Evolutionary conservation across 73 alveolate genomes (phyloP), one percentile per base, ranked within the genome.

Genomic region (Paramecium bursaria): DNA sequence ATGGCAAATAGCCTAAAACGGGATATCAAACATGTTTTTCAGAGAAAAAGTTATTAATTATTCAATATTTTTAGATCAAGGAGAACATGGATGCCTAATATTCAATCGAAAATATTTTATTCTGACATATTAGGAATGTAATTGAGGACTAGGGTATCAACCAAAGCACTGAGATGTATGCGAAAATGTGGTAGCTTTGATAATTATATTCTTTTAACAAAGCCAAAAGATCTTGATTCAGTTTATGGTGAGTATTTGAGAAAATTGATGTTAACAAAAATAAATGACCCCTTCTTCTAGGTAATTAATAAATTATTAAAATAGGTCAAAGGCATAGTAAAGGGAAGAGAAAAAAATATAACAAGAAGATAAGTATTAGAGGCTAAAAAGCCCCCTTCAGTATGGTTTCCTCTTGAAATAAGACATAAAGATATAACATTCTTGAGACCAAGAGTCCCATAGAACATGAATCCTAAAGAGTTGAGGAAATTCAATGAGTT

Each of bases 181-280:
- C 21, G 76, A 42, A 79, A 54, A 50, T 54, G 46, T 14, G 89
- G 89, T 9, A 51, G 89, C 15, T 79, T 79, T 14, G 89, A 79
- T 55, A 79, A 79, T 22, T 79, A 79, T 54, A 73, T 79, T 54
- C 73, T 79, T 27, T 33, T 79, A 47, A 79, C 89, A 15, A 79
- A 79, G 31, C 89, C 89, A 13, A 31, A 79, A 27, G 46, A 79
- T 39, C 46, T 79, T 47, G 89, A 79, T 54, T 79, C 89, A 53
- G 46, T 79, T 39, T 79, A 31, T 55, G 89, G 89, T 35, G 89
- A 79, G 46, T 79, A 79, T 54, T 73, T 79, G 35, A 79, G 89
- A 54, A 54, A 54, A 79, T 79, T 79, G 17, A 79, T 79, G 89
- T 47, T 79, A 33, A 39, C 57, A 22, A 79, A 55, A 27, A 17